These are phyloP conservation scores for Cladophialophora psammophila DNA, from an alignment of 2,329 filamentous ascomycete genomes.

Conservation along the genomic window DNA sequence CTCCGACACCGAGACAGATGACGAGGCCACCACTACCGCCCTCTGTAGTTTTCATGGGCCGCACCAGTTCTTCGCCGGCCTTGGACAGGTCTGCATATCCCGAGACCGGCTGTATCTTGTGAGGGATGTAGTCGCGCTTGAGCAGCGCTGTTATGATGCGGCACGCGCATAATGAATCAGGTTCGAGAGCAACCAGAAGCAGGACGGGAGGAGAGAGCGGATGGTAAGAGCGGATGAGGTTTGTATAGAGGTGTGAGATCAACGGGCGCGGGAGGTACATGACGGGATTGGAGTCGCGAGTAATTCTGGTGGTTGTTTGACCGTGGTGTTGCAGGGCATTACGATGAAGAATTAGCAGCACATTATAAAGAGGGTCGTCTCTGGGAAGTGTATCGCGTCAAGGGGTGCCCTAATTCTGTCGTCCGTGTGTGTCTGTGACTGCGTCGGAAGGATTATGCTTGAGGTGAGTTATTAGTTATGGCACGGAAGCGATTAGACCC, in stretches of 20 bases:
- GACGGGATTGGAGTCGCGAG: slow-evolving; percentile 14
- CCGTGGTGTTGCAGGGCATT: slow-evolving; percentile 21
- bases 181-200: slow-evolving; percentile 83
- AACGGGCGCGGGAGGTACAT: slow-evolving; percentile 96
- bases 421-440: not conserved
- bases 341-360: slow-evolving; percentile 5
- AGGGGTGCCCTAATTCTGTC: not conserved
- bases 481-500: not conserved
- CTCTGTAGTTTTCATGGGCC: slow-evolving; percentile 82
- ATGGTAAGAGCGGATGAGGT: slow-evolving; percentile 85
- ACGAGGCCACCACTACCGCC: slow-evolving; percentile 89
- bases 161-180: slow-evolving; percentile 93
- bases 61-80: slow-evolving; percentile 78
- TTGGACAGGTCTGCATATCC: slow-evolving; percentile 89
- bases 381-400: not conserved
- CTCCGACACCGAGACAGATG: slow-evolving; percentile 90
- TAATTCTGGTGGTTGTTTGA: slow-evolving; percentile 8
- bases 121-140: slow-evolving; percentile 95
- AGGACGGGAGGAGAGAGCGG: slow-evolving; percentile 90
- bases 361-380: not conserved
- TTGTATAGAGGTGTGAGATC: slow-evolving; percentile 88
- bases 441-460: not conserved
- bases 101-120: slow-evolving; percentile 94
- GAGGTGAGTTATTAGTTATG: not conserved
- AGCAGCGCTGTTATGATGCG: slow-evolving; percentile 92